Percentiles rank a stretch among this genome's conserved stretches.
These are phyloP conservation scores for Naganishia kalamii DNA, from an alignment of 768 basidiomycete species.

Conservation along the genomic window DNA sequence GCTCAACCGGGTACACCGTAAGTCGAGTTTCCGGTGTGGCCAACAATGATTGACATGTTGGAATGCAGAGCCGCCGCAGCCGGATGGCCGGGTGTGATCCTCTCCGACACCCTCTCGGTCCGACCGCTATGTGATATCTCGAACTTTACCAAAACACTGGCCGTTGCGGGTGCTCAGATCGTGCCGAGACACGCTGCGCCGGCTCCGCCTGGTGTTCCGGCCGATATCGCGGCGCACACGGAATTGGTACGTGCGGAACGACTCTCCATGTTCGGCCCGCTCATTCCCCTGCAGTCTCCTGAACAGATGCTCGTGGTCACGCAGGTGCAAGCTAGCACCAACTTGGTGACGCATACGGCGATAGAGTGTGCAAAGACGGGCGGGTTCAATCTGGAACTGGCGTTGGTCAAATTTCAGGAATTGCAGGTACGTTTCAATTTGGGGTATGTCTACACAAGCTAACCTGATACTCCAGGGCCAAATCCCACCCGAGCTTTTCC, in stretches of 20 bases:
- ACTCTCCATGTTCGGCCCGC: slow-evolving; percentile 24
- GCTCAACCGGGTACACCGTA: slow-evolving; percentile 76
- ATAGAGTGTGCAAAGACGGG: slow-evolving; percentile 80
- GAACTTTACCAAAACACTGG: slow-evolving; percentile 59
- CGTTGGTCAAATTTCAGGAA: slow-evolving; percentile 76
- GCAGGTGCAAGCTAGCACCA: slow-evolving; percentile 65
- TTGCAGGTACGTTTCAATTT: slow-evolving; percentile 52
- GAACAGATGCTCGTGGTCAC: slow-evolving; percentile 62
- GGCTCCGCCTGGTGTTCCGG: slow-evolving; percentile 33
- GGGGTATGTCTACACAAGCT: too few relatives aligned
- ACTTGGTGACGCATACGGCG: slow-evolving; percentile 70
- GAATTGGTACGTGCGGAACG: slow-evolving; percentile 53
- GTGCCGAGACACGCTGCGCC: slow-evolving; percentile 30
- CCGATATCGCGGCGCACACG: slow-evolving; percentile 54
- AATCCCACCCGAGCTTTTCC: slow-evolving; percentile 9
- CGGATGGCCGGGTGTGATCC: slow-evolving; percentile 83
- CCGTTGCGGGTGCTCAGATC: slow-evolving; percentile 38
- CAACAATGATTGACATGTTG: background rate
- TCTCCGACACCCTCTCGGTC: slow-evolving; percentile 80
- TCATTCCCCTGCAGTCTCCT: slow-evolving; percentile 56
- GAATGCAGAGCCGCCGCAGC: slow-evolving; percentile 60
- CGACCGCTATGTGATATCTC: slow-evolving; percentile 76
- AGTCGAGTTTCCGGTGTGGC: slow-evolving; percentile 41
- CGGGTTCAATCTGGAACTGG: slow-evolving; percentile 73
- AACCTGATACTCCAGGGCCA: background rate